A percentile compares a stretch with the other conserved stretches of the same genome.
Evolutionary conservation across 2,329 filamentous ascomycete genomes (phyloP).

Genomic region (Ceratocystiopsis minuta): DNA sequence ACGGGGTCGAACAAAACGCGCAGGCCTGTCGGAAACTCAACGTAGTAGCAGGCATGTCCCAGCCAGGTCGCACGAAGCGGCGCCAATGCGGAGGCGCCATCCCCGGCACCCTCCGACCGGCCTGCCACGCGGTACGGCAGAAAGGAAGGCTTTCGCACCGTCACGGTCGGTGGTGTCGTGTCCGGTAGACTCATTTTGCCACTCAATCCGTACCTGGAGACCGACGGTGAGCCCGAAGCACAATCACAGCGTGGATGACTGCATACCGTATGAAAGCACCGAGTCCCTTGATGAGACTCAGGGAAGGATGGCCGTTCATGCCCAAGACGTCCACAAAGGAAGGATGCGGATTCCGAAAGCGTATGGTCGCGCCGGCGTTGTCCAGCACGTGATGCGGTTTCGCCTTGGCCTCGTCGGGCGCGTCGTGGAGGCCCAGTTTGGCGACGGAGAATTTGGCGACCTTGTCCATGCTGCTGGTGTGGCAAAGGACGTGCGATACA

Average conservation of each 20-base stretch:
- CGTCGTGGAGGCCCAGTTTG: no score
- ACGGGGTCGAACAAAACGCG: constrained; percentile 88
- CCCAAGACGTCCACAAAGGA: constrained; percentile 19
- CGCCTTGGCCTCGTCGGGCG: no score
- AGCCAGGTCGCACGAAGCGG: constrained; percentile 75
- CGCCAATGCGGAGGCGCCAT: no score
- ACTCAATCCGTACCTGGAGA: constrained; percentile 11
- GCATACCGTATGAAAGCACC: constrained; percentile 20
- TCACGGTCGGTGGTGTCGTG: constrained; percentile 45
- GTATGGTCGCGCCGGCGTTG: constrained; percentile 20
- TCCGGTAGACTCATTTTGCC: constrained; percentile 33
- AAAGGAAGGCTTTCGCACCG: constrained; percentile 50
- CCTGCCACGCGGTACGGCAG: constrained; percentile 32
- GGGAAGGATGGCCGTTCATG: background rate
- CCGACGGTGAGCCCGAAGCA: background rate
- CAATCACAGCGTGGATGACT: background rate
- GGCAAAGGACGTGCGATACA: no score
- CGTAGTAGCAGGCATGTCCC: constrained; percentile 83
- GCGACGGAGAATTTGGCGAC: no score
- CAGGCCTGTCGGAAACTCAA: constrained; percentile 74
- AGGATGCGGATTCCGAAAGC: constrained; percentile 34
- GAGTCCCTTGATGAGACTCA: constrained; percentile 10
- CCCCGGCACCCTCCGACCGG: background rate
- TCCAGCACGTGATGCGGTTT: constrained; percentile 27
- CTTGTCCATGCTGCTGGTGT: no score